A percentile compares a stretch with the other conserved stretches of the same genome.
Evolutionary conservation across 1,284 basidiomycete species (phyloP).

Genomic region (Puccinia polysora): DNA sequence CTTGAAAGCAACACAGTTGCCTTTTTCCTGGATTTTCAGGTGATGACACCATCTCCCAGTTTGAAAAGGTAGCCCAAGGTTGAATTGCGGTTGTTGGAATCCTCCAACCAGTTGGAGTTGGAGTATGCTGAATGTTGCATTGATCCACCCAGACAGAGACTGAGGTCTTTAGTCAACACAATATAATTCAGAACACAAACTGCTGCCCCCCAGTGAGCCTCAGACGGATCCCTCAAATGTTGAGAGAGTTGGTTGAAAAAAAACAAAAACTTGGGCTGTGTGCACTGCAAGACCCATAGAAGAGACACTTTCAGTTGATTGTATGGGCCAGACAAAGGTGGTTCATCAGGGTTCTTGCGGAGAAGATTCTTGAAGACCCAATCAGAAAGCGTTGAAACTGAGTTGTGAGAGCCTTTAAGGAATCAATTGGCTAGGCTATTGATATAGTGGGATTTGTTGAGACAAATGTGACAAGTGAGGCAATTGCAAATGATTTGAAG

Average conservation of each 20-base stretch:
- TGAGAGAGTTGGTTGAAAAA: not conserved
- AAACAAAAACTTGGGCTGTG: not conserved
- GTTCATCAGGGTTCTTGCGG: not conserved
- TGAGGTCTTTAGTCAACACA: not conserved
- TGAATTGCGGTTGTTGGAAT: not conserved
- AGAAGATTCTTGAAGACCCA: not conserved
- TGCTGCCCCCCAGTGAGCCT: not conserved
- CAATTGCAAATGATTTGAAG: no score
- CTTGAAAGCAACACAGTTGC: not conserved
- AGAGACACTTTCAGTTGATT: no score
- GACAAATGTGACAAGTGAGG: no score
- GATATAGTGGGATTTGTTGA: no score
- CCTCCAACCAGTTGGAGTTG: slow-evolving; percentile 3
- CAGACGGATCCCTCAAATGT: not conserved
- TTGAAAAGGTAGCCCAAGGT: no score
- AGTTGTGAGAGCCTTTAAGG: no score
- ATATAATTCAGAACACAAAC: not conserved
- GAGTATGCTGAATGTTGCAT: not conserved
- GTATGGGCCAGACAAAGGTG: not conserved
- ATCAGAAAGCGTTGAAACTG: not conserved
- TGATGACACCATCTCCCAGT: not conserved
- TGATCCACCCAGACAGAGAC: not conserved
- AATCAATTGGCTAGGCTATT: no score
- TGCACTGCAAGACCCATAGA: slow-evolving; percentile 3
- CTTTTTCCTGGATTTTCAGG: slow-evolving; percentile 9